Percentiles rank a stretch among this genome's conserved stretches.
Evolutionary conservation across 192 early-diverging fungal species (phyloP).

Genomic region (Dispira parvispora): DNA sequence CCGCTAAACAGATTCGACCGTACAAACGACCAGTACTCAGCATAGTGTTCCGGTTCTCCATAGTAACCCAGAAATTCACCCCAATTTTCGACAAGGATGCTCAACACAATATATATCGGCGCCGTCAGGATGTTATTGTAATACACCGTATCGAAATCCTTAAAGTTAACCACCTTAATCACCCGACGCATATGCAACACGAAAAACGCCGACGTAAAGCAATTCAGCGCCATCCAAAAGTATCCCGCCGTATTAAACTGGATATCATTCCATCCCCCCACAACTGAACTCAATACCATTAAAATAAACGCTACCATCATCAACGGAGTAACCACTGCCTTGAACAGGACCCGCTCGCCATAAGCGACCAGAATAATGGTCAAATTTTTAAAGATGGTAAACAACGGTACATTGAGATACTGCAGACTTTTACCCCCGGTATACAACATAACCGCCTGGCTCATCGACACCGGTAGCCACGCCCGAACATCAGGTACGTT

Average conservation of each 20-base stretch:
- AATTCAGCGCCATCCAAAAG: conserved; percentile 87
- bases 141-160: conserved; percentile 96
- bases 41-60: conserved; percentile 28
- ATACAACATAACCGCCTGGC: conserved; percentile 89
- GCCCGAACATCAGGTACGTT: conserved; percentile 42
- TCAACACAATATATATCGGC: conserved; percentile 57
- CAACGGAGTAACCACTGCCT: conserved; percentile 59
- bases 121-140: conserved; percentile 89
- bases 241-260: conserved; percentile 43
- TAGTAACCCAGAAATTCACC: conserved; percentile 26
- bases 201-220: conserved; percentile 72
- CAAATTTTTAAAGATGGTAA: conserved; percentile 97
- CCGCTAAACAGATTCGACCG: conserved; percentile 62
- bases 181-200: conserved; percentile 80
- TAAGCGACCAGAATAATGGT: conserved; percentile 96
- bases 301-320: conserved; percentile 72
- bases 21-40: conserved; percentile 42
- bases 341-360: conserved; percentile 70
- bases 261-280: conserved; percentile 71
- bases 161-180: conserved; percentile 79
- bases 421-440: conserved; percentile 89
- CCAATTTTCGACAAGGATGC: conserved; percentile 55
- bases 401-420: conserved; percentile 82
- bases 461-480: conserved; percentile 74
- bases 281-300: conserved; percentile 73